Percentiles rank a stretch among this genome's conserved stretches.
phyloP scores from a whole-genome alignment of 148 eudicot species.

The Heliosperma pusillum region DNA sequence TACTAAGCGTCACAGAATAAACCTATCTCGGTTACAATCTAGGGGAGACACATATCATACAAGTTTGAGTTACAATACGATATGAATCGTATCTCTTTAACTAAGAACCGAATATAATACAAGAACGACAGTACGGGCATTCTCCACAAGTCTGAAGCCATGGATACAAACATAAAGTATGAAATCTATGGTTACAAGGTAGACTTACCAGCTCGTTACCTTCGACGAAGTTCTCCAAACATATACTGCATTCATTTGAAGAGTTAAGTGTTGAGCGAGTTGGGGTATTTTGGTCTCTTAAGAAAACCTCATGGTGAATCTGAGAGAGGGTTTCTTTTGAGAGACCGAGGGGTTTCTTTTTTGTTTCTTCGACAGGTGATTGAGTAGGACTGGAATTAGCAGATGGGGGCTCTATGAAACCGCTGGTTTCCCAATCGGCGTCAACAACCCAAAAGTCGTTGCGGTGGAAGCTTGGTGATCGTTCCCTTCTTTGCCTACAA shows the following conservation, averaged over 20 bases:
- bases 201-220: conserved; percentile 61
- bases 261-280: conserved; percentile 20
- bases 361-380: conserved; percentile 21
- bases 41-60: background rate
- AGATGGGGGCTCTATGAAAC: conserved; percentile 27
- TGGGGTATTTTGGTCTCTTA: conserved; percentile 15
- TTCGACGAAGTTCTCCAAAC: conserved; percentile 69
- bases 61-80: background rate
- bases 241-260: conserved; percentile 66
- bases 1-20: background rate
- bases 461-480: conserved; percentile 29
- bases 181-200: conserved; percentile 67
- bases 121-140: conserved; percentile 73
- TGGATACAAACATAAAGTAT: conserved; percentile 63
- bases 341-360: conserved; percentile 56
- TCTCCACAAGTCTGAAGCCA: conserved; percentile 76
- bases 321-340: conserved; percentile 37
- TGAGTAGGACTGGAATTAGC: conserved; percentile 20
- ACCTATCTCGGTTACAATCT: conserved; percentile 9
- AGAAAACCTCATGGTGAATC: conserved; percentile 50
- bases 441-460: conserved; percentile 35
- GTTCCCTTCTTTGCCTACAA: conserved; percentile 25
- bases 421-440: conserved; percentile 51
- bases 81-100: background rate
- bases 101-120: conserved; percentile 25